Conservation (phyloP, 164 flowering plant species). For the Tetrastigma voinierianum region DNA sequence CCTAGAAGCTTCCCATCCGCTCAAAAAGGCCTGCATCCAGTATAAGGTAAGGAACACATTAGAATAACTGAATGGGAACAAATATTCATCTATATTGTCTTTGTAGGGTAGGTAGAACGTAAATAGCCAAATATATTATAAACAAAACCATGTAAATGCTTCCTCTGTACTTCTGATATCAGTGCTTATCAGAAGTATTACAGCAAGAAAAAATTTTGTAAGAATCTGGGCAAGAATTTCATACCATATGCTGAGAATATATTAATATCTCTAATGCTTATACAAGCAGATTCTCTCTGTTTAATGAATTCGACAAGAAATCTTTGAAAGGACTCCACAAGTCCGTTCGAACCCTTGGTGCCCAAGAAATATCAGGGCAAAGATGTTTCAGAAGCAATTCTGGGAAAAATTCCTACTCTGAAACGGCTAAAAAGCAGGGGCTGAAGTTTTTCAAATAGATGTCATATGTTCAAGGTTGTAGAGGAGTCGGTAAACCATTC, state of each 20-base stretch:
- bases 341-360: no score
- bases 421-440: no score
- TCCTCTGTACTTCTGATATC: not conserved
- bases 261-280: not conserved
- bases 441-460: no score
- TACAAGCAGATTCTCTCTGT: not conserved
- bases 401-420: no score
- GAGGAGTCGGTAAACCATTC: no score
- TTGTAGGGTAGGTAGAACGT: no score
- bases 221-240: not conserved
- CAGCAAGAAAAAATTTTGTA: not conserved
- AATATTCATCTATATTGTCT: not conserved
- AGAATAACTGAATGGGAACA: not conserved
- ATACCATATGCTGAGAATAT: not conserved
- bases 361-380: no score
- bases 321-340: no score
- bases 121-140: no score
- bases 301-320: not conserved
- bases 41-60: not conserved
- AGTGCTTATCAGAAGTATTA: not conserved
- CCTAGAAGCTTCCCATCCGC: slow-evolving; percentile 80
- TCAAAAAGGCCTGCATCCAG: slow-evolving; percentile 73
- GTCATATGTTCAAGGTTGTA: no score
- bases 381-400: no score
- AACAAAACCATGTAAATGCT: not conserved